These are phyloP conservation scores for Cystobasidiopsis lactophilus DNA, from an alignment of 768 basidiomycete genomes.

Conservation along the genomic window DNA sequence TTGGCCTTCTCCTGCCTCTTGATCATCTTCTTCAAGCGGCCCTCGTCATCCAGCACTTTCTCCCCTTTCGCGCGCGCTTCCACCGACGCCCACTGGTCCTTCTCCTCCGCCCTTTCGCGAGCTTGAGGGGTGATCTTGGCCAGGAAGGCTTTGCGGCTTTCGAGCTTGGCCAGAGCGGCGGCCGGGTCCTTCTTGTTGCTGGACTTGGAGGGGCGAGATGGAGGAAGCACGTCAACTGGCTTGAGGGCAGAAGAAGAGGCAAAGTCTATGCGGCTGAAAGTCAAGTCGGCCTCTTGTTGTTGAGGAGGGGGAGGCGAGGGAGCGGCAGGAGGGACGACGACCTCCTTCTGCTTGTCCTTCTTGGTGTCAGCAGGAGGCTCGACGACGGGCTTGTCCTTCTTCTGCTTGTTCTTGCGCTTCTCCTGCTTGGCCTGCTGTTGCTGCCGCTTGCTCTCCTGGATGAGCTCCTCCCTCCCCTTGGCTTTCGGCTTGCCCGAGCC, in stretches of 20 bases:
- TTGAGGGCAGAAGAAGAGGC: conserved; percentile 21
- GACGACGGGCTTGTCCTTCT: neutral
- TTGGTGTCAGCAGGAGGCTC: neutral
- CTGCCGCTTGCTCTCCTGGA: conserved; percentile 4
- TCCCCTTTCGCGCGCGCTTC: conserved; percentile 67
- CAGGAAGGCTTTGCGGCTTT: conserved; percentile 53
- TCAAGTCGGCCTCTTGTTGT: conserved; percentile 35
- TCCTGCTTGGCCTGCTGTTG: conserved; percentile 3
- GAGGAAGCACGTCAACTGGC: conserved; percentile 11
- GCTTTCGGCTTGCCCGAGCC: neutral
- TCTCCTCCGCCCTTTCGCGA: conserved; percentile 53
- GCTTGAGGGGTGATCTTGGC: conserved; percentile 60
- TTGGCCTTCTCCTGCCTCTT: conserved; percentile 88
- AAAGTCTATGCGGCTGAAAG: conserved; percentile 44
- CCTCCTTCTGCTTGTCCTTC: neutral
- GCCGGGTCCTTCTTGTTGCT: conserved; percentile 39
- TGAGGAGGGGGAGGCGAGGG: conserved; percentile 13
- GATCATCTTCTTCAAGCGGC: conserved; percentile 65
- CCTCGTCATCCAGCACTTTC: conserved; percentile 74
- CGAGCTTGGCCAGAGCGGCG: conserved; percentile 62
- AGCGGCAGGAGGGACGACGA: neutral
- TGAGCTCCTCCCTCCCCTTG: neutral
- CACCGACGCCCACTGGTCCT: conserved; percentile 75
- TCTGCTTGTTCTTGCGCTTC: conserved; percentile 1
- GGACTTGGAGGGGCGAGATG: conserved; percentile 20